These are phyloP conservation scores for Cladorrhinum samala DNA, from an alignment of 495 filamentous ascomycete species.

Conservation along the genomic window DNA sequence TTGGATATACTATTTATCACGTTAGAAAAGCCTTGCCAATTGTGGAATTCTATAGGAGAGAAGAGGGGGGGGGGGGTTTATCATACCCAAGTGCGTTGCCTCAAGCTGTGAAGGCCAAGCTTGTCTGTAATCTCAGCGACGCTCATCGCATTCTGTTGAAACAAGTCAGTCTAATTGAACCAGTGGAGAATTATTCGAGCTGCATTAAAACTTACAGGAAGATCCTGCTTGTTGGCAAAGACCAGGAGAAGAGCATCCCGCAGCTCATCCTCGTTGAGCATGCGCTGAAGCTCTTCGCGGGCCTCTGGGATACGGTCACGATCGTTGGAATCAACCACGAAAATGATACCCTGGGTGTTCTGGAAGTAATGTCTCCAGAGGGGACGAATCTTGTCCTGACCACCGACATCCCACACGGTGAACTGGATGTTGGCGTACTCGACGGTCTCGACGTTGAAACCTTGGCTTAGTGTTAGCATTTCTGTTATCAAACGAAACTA, in stretches of 20 bases:
- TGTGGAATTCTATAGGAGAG: conserved; percentile 3
- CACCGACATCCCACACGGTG: conserved; percentile 99
- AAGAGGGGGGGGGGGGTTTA: too few species aligned
- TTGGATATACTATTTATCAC: conserved; percentile 80
- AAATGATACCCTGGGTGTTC: conserved; percentile 99
- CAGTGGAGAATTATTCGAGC: neutral
- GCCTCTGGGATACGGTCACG: conserved; percentile 98
- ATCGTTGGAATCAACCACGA: conserved; percentile 99
- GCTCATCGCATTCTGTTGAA: conserved; percentile 90
- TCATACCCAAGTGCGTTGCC: conserved; percentile 96
- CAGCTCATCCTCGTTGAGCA: conserved; percentile 99
- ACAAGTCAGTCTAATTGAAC: conserved; percentile 14
- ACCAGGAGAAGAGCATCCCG: conserved; percentile 95
- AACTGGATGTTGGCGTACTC: conserved; percentile 99
- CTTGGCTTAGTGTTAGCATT: conserved; percentile 44
- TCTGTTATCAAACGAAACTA: too few species aligned
- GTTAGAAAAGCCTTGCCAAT: conserved; percentile 21
- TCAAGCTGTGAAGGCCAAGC: conserved; percentile 97
- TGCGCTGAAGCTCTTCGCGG: conserved; percentile 97
- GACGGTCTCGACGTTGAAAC: conserved; percentile 99
- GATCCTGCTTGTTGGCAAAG: conserved; percentile 99
- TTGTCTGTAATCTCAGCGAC: conserved; percentile 99
- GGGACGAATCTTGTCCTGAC: conserved; percentile 99
- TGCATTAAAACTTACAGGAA: conserved; percentile 73
- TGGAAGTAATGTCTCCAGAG: conserved; percentile 99